phyloP scores from a whole-genome alignment of 352 stramenopile species.

The Globisporangium heterothallicum region DNA sequence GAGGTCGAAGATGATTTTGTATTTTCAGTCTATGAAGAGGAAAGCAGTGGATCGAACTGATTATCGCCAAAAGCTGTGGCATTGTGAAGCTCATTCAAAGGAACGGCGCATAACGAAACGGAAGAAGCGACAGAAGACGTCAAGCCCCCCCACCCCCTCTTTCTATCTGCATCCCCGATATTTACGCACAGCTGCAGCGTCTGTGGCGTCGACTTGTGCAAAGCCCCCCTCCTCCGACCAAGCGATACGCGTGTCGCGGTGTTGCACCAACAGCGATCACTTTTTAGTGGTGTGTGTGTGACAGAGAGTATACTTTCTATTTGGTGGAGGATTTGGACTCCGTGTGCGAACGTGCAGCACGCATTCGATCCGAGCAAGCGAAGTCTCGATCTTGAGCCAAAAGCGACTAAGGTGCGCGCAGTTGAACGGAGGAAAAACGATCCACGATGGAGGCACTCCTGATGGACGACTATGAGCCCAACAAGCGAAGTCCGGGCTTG shows the following conservation, averaged over 20 bases:
- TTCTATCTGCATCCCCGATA: neutral
- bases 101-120: neutral
- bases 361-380: neutral
- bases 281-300: no score
- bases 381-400: no score
- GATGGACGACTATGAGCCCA: slow-evolving; percentile 14
- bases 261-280: no score
- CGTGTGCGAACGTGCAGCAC: neutral
- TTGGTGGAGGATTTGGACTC: no score
- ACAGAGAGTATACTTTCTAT: no score
- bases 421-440: no score
- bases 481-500: slow-evolving; percentile 1
- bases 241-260: no score
- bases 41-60: slow-evolving; percentile 1
- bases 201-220: no score
- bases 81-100: neutral
- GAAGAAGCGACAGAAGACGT: neutral
- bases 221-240: no score
- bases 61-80: slow-evolving; percentile 1
- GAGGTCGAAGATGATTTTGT: neutral
- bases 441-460: slow-evolving; percentile 5
- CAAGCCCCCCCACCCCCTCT: no score
- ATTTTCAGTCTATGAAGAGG: neutral
- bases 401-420: no score
- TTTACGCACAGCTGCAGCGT: no score